Percentiles rank a stretch among this genome's conserved stretches.
Conservation (phyloP, 148 eudicot species). For the Rhododendron griersonianum region DNA sequence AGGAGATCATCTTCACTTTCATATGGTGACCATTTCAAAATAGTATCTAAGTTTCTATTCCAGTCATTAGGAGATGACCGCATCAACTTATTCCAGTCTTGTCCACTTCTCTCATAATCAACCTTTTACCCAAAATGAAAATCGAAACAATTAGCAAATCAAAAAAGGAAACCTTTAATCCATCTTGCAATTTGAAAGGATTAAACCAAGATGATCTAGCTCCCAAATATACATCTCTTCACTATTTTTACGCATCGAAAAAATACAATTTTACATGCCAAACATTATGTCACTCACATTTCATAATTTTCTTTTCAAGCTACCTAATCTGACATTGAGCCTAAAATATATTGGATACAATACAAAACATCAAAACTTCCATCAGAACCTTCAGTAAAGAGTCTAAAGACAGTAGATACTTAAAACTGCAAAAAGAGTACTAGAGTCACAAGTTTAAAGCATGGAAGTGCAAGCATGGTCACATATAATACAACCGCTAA, state of each 20-base stretch:
- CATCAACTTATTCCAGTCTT: slow-evolving; percentile 41
- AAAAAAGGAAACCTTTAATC: background rate
- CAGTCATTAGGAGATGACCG: slow-evolving; percentile 53
- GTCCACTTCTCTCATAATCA: slow-evolving; percentile 60
- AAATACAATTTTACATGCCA: background rate
- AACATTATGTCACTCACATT: background rate
- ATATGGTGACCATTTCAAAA: slow-evolving; percentile 71
- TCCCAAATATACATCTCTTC: background rate
- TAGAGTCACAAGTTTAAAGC: background rate
- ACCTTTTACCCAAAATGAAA: slow-evolving; percentile 22
- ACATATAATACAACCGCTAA: background rate
- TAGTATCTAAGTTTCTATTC: slow-evolving; percentile 52
- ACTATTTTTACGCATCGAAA: background rate
- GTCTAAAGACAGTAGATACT: background rate
- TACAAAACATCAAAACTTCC: background rate
- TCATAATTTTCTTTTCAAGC: background rate
- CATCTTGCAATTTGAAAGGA: background rate
- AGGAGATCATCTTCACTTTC: slow-evolving; percentile 58
- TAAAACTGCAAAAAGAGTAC: background rate
- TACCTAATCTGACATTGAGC: background rate
- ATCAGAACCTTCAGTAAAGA: background rate
- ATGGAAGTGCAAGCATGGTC: slow-evolving; percentile 1
- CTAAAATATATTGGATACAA: background rate
- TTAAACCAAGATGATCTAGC: background rate
- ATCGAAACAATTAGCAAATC: background rate